Percentiles rank a stretch among this genome's conserved stretches.
These are phyloP conservation scores for Diversispora eburnea DNA, from an alignment of 192 early-diverging fungal genomes.

Conservation along the genomic window DNA sequence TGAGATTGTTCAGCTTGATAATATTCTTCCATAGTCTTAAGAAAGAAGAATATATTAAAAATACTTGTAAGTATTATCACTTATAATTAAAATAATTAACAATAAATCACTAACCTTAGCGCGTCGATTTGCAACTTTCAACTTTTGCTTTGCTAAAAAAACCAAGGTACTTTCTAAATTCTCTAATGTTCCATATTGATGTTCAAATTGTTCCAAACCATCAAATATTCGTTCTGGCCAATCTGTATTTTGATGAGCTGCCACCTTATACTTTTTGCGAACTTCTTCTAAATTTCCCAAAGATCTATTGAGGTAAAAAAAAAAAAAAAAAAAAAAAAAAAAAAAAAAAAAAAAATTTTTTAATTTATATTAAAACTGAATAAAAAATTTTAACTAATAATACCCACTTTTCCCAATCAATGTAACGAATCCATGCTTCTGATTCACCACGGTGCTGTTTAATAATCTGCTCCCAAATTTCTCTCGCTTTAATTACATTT, in stretches of 20 bases:
- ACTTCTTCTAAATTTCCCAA: slow-evolving; percentile 26
- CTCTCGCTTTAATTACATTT: slow-evolving; percentile 30
- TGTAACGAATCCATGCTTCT: slow-evolving; percentile 39
- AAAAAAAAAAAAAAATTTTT: not conserved
- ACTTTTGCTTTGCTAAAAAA: slow-evolving; percentile 18
- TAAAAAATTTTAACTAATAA: not conserved
- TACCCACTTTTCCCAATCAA: slow-evolving; percentile 37
- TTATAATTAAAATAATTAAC: not conserved
- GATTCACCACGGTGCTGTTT: slow-evolving; percentile 30
- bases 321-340: not conserved
- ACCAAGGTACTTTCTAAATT: slow-evolving; percentile 25
- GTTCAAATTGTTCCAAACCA: slow-evolving; percentile 36
- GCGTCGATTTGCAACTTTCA: slow-evolving; percentile 1
- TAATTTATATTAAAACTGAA: too few species aligned
- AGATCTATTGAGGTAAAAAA: not conserved
- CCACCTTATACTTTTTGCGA: slow-evolving; percentile 32
- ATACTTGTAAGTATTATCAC: not conserved
- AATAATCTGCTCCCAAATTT: slow-evolving; percentile 39
- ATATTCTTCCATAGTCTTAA: not conserved
- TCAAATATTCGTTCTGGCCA: slow-evolving; percentile 41
- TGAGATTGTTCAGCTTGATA: not conserved
- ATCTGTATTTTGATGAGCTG: slow-evolving; percentile 32
- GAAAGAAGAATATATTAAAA: not conserved
- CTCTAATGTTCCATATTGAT: slow-evolving; percentile 32
- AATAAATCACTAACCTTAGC: not conserved